Evolutionary conservation across 1,284 basidiomycete species (phyloP).

Genomic region (Clitocybe nebularis): DNA sequence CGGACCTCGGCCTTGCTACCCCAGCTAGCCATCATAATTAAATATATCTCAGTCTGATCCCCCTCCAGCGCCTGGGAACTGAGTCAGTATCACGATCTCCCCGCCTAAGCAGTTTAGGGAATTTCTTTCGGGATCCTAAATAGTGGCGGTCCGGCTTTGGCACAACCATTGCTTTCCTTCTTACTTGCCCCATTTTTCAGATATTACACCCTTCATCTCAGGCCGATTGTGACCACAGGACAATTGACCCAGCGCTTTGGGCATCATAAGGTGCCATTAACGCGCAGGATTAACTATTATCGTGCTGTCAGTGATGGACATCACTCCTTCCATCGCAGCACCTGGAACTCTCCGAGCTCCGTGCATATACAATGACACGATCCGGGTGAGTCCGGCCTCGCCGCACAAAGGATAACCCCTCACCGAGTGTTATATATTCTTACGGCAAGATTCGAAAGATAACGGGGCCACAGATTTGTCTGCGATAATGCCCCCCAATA

Average conservation of each 20-base stretch:
- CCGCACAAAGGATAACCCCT: constrained; percentile 8
- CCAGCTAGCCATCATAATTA: constrained; percentile 1
- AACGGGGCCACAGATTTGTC: neutral
- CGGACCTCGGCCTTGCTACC: constrained; percentile 5
- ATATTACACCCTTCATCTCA: neutral
- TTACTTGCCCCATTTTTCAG: neutral
- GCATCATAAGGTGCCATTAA: constrained; percentile 5
- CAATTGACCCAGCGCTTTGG: constrained; percentile 6
- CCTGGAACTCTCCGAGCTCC: constrained; percentile 10
- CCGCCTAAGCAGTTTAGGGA: neutral
- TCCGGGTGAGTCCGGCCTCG: constrained; percentile 13
- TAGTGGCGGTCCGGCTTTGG: neutral
- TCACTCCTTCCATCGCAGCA: constrained; percentile 11
- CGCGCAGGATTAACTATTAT: constrained; percentile 11
- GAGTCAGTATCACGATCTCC: constrained; percentile 7
- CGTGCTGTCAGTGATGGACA: constrained; percentile 13
- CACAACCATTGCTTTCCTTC: constrained; percentile 1
- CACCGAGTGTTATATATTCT: constrained; percentile 1
- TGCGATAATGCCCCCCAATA: no score
- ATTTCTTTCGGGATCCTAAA: constrained; percentile 1
- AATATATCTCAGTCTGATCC: constrained; percentile 14
- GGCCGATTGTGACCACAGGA: neutral
- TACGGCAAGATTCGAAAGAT: neutral
- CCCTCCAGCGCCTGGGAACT: constrained; percentile 12
- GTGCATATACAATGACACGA: constrained; percentile 10